Conservation (phyloP, 2,329 filamentous ascomycete species). For the Exophiala aquamarina region DNA sequence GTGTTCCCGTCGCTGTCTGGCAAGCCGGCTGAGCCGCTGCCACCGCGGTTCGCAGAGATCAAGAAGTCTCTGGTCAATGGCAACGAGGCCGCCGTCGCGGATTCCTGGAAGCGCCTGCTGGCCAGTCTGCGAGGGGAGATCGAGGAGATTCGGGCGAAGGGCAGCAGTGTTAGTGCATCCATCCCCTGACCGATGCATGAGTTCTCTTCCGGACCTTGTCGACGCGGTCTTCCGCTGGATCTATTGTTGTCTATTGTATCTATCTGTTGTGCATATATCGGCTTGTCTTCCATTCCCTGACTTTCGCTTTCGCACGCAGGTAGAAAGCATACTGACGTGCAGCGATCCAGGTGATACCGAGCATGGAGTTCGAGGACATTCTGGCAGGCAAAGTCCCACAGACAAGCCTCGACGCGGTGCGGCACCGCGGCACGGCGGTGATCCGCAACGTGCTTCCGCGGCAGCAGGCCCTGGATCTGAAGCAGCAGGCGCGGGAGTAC, state of each 20-base stretch:
- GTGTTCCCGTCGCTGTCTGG: slow-evolving; percentile 50
- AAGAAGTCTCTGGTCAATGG: slow-evolving; percentile 40
- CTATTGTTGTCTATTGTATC: no score
- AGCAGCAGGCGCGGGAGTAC: slow-evolving; percentile 65
- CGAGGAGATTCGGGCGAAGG: slow-evolving; percentile 40
- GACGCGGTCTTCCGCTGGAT: background rate
- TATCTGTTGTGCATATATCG: no score
- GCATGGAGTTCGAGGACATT: slow-evolving; percentile 43
- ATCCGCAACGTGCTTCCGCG: slow-evolving; percentile 66
- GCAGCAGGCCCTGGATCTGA: slow-evolving; percentile 63
- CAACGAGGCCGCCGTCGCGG: slow-evolving; percentile 39
- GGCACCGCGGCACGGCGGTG: slow-evolving; percentile 63
- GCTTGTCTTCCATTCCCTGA: no score
- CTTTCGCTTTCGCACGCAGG: no score
- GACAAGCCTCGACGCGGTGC: slow-evolving; percentile 50
- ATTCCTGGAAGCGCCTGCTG: slow-evolving; percentile 45
- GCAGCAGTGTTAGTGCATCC: slow-evolving; percentile 35
- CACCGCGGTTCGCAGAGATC: slow-evolving; percentile 42
- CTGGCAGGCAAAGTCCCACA: slow-evolving; percentile 37
- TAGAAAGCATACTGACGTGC: no score
- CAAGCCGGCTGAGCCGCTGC: slow-evolving; percentile 42
- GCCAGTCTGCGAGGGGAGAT: slow-evolving; percentile 41
- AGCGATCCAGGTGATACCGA: slow-evolving; percentile 42
- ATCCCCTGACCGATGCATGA: background rate
- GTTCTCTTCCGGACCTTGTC: background rate